Evolutionary conservation across 1,139 yeast species (phyloP).

Genomic region (Eremothecium cymbalariae): DNA sequence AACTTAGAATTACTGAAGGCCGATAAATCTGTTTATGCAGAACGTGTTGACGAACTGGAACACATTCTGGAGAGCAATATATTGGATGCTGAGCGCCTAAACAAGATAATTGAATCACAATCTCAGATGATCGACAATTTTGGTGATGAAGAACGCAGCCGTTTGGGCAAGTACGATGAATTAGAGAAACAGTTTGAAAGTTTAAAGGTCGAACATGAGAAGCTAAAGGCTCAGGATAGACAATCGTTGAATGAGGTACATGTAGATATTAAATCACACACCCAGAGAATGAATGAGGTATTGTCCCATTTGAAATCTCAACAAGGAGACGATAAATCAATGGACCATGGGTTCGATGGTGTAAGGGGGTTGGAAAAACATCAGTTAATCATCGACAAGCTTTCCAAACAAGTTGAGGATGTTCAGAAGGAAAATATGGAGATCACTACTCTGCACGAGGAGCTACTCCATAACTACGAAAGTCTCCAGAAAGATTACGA

Average conservation of each 20-base stretch:
- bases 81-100: slow-evolving; percentile 46
- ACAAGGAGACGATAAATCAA: not conserved
- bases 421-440: slow-evolving; percentile 19
- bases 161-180: slow-evolving; percentile 42
- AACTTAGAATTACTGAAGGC: slow-evolving; percentile 40
- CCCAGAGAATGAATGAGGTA: slow-evolving; percentile 17
- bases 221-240: slow-evolving; percentile 28
- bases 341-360: not conserved
- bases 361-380: slow-evolving; percentile 13
- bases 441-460: slow-evolving; percentile 18
- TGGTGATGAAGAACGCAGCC: slow-evolving; percentile 39
- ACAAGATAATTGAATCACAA: slow-evolving; percentile 48
- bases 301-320: slow-evolving; percentile 16
- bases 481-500: slow-evolving; percentile 15
- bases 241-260: slow-evolving; percentile 13
- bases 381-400: slow-evolving; percentile 18
- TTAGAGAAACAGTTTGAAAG: slow-evolving; percentile 42
- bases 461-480: slow-evolving; percentile 11
- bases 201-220: slow-evolving; percentile 41
- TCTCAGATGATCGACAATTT: slow-evolving; percentile 41
- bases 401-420: slow-evolving; percentile 22
- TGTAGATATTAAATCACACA: slow-evolving; percentile 16
- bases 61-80: slow-evolving; percentile 51
- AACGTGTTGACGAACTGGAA: slow-evolving; percentile 42
- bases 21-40: slow-evolving; percentile 39